phyloP scores from a whole-genome alignment of 345 rosid species.

The Corymbia maculata region DNA sequence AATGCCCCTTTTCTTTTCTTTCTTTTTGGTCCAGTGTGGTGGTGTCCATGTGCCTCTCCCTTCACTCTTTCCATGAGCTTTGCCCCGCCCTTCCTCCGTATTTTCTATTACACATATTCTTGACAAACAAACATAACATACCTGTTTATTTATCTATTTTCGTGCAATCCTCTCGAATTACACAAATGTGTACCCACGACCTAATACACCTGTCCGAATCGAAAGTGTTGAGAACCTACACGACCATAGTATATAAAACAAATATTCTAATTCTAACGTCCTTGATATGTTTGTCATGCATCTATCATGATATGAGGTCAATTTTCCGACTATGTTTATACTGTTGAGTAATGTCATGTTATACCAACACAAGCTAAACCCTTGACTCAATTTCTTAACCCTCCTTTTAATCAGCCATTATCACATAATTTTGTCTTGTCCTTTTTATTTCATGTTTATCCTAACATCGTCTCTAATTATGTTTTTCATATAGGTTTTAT shows the following conservation, averaged over 20 bases:
- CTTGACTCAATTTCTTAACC: background rate
- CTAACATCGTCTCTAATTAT: background rate
- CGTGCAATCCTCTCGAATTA: background rate
- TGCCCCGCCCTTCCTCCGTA: background rate
- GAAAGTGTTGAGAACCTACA: background rate
- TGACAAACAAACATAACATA: background rate
- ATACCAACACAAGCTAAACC: background rate
- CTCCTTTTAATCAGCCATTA: background rate
- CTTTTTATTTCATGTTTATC: background rate
- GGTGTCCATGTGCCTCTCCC: slow-evolving; percentile 37
- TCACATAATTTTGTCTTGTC: background rate
- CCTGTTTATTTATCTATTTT: background rate
- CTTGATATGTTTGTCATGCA: background rate
- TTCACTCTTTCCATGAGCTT: background rate
- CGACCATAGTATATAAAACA: background rate
- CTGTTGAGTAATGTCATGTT: background rate
- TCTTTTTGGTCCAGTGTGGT: slow-evolving; percentile 26
- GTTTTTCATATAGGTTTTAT: background rate
- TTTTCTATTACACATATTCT: background rate
- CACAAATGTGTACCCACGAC: background rate
- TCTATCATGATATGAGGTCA: background rate
- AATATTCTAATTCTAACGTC: background rate
- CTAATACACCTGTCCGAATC: background rate
- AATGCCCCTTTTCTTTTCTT: background rate
- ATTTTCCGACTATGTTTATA: background rate